Evolutionary conservation across 1,284 basidiomycete genomes (phyloP), one percentile per base, ranked within the genome.

Genomic region (Singerocomus inundabilis): DNA sequence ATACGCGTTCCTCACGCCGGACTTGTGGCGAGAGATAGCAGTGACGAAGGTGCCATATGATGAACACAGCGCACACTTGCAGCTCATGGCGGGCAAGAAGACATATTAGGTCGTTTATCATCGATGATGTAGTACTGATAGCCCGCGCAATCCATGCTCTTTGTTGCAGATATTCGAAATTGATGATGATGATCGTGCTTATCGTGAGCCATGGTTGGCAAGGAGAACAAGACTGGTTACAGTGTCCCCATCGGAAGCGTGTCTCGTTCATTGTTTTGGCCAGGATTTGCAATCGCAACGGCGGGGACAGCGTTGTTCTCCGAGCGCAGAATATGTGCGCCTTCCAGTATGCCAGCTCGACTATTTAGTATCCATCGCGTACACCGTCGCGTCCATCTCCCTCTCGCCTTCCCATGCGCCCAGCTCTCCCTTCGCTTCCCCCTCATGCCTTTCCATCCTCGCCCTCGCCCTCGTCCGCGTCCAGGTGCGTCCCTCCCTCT

Each of bases 1-100:
- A 58, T 99, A 98, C 74, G 75, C 87, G 44, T 94, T 97, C 90
- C 88, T 98, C 60, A 98, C 95, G 44, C 96, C 97, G 58, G 94
- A 98, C 75, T 82, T 99, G 67, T 99, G 96, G 96, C 84, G 86
- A 67, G 89, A 97, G 70, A 97, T 98, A 72, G 86, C 93, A 41
- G 78, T 91, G 37, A 90, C 89, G 58, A 88, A 88, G 72, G 81
- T 89, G 64, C 93, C 93, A 28, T 96, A 89, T 78, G 95, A 97
- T 72, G 93, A 96, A 78, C 88, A 92, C 81, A 92, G 90, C 64
- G 87, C 83, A 47, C 91, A 95, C 73, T 80, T 98, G 56, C 89
- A 91, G 71, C 79, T 94, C 60, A 80, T 84, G 50, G 81, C 84
- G 55, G 79, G 82, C 72, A 93, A 91, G 81, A 88, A 89, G 75